Evolutionary conservation across 2,329 filamentous ascomycete genomes (phyloP).

Genomic region (Uncinocarpus reesii): DNA sequence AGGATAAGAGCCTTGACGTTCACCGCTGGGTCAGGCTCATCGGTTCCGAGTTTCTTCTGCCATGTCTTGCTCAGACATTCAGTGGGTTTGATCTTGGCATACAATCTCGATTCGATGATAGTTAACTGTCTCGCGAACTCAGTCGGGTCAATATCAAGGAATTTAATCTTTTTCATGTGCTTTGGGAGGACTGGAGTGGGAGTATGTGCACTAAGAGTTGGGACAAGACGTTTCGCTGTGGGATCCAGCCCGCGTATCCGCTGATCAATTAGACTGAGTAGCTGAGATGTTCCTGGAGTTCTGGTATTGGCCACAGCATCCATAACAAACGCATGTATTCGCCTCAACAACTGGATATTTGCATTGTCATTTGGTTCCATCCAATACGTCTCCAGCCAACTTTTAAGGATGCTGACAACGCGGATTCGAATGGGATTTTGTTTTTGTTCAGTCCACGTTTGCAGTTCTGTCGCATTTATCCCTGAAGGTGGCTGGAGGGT

Average conservation of each 20-base stretch:
- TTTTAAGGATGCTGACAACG: conserved; percentile 95
- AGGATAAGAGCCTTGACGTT: conserved; percentile 95
- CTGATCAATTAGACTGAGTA: conserved; percentile 83
- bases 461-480: conserved; percentile 62
- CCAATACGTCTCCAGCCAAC: conserved; percentile 98
- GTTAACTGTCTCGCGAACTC: conserved; percentile 97
- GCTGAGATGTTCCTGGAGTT: conserved; percentile 72
- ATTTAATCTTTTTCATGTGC: conserved; percentile 99
- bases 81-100: conserved; percentile 89
- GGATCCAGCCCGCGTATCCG: conserved; percentile 79
- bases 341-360: conserved; percentile 73
- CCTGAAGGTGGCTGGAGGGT: conserved; percentile 83
- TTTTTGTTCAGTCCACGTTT: conserved; percentile 84
- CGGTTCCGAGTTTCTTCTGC: conserved; percentile 82
- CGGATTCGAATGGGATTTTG: conserved; percentile 93
- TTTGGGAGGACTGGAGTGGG: conserved; percentile 88
- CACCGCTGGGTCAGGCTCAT: conserved; percentile 60
- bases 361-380: conserved; percentile 87
- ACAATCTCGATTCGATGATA: conserved; percentile 88
- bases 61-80: conserved; percentile 98
- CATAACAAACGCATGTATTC: conserved; percentile 82
- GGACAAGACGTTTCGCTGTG: conserved; percentile 71
- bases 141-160: conserved; percentile 87
- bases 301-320: conserved; percentile 89
- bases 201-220: conserved; percentile 71